phyloP scores from a whole-genome alignment of 257 asterid genomes.

The Cordia subcordata region DNA sequence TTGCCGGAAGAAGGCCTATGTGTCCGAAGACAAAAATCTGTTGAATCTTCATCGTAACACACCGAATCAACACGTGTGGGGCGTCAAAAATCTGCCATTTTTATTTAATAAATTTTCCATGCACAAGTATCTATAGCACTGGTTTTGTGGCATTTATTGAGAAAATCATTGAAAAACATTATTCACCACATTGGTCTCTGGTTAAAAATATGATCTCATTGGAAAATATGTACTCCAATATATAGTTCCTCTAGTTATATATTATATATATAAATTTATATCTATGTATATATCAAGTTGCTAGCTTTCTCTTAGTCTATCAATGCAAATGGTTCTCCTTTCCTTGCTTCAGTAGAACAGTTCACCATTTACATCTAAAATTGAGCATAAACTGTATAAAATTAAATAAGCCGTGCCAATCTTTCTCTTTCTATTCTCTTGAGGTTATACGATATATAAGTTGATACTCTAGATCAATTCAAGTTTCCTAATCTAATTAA shows the following conservation, averaged over 20 bases:
- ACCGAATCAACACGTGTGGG: constrained; percentile 52
- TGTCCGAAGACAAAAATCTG: constrained; percentile 31
- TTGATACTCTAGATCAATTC: no score
- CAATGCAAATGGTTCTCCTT: constrained; percentile 33
- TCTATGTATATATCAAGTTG: constrained; percentile 2
- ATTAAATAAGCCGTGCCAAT: background rate
- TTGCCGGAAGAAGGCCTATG: constrained; percentile 29
- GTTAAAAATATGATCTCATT: background rate
- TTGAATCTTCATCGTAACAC: constrained; percentile 34
- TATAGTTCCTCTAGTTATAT: no score
- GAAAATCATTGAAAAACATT: background rate
- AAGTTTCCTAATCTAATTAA: no score
- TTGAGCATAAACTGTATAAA: background rate
- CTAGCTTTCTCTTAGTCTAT: background rate
- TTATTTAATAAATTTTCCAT: no score
- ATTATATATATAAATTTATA: no score
- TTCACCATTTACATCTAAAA: background rate
- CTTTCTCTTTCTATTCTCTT: no score
- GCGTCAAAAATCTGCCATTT: no score
- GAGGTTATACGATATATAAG: no score
- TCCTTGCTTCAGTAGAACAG: background rate
- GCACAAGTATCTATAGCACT: constrained; percentile 15
- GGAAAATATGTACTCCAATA: constrained; percentile 10
- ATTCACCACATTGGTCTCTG: background rate
- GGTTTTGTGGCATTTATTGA: constrained; percentile 3